A percentile compares a stretch with the other conserved stretches of the same genome.
These are phyloP conservation scores for Coemansia reversa DNA, from an alignment of 192 early-diverging fungal genomes.

Conservation along the genomic window DNA sequence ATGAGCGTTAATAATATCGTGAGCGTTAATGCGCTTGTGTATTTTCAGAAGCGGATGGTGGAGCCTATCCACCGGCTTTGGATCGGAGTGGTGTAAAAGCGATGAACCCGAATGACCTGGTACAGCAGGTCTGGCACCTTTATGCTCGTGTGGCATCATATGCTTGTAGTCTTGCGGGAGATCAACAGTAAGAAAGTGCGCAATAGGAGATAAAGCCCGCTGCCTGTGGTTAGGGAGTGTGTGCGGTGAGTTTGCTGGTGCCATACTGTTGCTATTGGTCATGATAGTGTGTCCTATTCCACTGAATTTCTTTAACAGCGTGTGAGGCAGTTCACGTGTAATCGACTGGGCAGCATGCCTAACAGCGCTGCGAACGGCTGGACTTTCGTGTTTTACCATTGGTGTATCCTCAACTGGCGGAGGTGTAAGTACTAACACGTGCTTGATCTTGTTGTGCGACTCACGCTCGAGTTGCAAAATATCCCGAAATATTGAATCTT, in stretches of 20 bases:
- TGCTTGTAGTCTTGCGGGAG: slow-evolving; percentile 44
- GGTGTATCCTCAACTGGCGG: slow-evolving; percentile 51
- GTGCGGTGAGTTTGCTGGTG: slow-evolving; percentile 15
- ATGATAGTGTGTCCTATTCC: slow-evolving; percentile 20
- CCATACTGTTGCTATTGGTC: slow-evolving; percentile 21
- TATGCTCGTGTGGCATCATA: slow-evolving; percentile 42
- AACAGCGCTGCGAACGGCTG: slow-evolving; percentile 12
- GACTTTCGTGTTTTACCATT: slow-evolving; percentile 33
- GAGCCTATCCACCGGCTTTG: background rate
- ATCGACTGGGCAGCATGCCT: slow-evolving; percentile 15
- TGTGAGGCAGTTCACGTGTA: slow-evolving; percentile 25
- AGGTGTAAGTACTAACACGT: slow-evolving; percentile 42
- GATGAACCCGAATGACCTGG: slow-evolving; percentile 7
- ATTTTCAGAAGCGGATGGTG: slow-evolving; percentile 15
- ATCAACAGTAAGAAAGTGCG: slow-evolving; percentile 38
- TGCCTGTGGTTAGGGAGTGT: slow-evolving; percentile 35
- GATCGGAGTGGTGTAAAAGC: slow-evolving; percentile 7
- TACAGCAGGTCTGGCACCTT: slow-evolving; percentile 23
- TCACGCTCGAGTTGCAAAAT: slow-evolving; percentile 53
- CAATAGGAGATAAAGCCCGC: slow-evolving; percentile 26
- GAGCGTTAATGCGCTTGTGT: slow-evolving; percentile 13
- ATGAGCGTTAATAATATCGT: background rate
- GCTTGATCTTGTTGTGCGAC: slow-evolving; percentile 41
- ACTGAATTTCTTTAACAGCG: slow-evolving; percentile 25
- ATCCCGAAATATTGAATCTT: slow-evolving; percentile 41